Evolutionary conservation across 2,329 filamentous ascomycete genomes (phyloP).

Genomic region (Fusarium sarcochroum): DNA sequence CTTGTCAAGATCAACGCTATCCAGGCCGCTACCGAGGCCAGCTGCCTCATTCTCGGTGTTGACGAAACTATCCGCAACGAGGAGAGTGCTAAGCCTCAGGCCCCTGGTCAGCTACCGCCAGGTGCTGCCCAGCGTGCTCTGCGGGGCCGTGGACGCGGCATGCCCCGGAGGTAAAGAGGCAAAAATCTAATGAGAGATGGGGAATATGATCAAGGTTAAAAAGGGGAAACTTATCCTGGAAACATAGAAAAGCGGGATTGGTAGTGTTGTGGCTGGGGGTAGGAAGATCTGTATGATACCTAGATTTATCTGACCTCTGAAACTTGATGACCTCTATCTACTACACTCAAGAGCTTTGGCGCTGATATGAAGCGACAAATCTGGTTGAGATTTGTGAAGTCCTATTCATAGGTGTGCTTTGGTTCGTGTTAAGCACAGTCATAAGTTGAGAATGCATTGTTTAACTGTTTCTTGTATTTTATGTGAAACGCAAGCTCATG

Average conservation of each 20-base stretch:
- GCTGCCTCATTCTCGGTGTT: slow-evolving; percentile 94
- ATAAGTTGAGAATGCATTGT: neutral
- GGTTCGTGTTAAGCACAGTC: no score
- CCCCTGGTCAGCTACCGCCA: slow-evolving; percentile 80
- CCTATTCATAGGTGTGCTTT: no score
- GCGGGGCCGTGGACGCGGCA: slow-evolving; percentile 85
- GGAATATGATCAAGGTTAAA: slow-evolving; percentile 39
- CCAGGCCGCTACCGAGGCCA: slow-evolving; percentile 94
- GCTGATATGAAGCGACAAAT: neutral
- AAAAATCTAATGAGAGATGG: slow-evolving; percentile 39
- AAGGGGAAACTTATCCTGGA: slow-evolving; percentile 32
- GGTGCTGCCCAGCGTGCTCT: slow-evolving; percentile 91
- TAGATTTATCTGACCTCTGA: slow-evolving; percentile 48
- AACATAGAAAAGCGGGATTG: slow-evolving; percentile 37
- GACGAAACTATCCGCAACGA: slow-evolving; percentile 99
- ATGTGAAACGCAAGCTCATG: slow-evolving; percentile 14
- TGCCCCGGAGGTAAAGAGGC: slow-evolving; percentile 80
- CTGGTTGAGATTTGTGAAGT: neutral
- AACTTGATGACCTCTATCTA: slow-evolving; percentile 47
- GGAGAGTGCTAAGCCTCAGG: slow-evolving; percentile 88
- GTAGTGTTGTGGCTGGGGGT: slow-evolving; percentile 37
- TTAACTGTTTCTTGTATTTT: neutral
- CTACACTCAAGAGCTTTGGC: neutral
- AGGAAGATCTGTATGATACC: slow-evolving; percentile 57
- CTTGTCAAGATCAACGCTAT: slow-evolving; percentile 98